These are phyloP conservation scores for Gracilaria domingensis DNA, from an alignment of 23 red algal genomes.

Conservation along the genomic window DNA sequence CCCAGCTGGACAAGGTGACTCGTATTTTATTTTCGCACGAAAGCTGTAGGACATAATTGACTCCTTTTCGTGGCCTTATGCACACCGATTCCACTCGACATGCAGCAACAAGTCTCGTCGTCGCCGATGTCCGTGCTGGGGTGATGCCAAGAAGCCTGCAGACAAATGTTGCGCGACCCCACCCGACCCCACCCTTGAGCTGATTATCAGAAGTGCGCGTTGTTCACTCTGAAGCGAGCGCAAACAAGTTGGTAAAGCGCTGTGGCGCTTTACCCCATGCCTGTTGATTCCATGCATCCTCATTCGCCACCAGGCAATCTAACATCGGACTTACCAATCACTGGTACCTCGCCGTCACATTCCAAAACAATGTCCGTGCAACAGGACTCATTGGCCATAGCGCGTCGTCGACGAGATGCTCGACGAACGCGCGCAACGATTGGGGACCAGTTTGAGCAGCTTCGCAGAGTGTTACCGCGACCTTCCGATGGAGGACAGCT, in stretches of 20 bases:
- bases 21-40: no score
- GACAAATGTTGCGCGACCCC: neutral
- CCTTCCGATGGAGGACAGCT: conserved; percentile 25
- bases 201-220: neutral
- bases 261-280: neutral
- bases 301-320: neutral
- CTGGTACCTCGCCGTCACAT: neutral
- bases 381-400: neutral
- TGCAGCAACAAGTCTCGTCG: neutral
- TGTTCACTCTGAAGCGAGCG: neutral
- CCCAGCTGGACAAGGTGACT: no score
- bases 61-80: neutral
- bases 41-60: neutral
- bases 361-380: neutral
- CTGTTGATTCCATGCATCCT: conserved; percentile 1
- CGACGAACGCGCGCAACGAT: conserved; percentile 55
- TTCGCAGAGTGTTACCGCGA: conserved; percentile 58
- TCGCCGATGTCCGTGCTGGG: neutral
- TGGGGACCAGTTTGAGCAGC: conserved; percentile 70
- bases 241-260: neutral
- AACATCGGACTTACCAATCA: neutral
- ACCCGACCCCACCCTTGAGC: no score
- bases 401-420: neutral
- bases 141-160: neutral
- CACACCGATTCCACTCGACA: neutral